Evolutionary conservation across 768 basidiomycete genomes (phyloP), one percentile per base, ranked within the genome.

Genomic region (Rubroboletus satanas): DNA sequence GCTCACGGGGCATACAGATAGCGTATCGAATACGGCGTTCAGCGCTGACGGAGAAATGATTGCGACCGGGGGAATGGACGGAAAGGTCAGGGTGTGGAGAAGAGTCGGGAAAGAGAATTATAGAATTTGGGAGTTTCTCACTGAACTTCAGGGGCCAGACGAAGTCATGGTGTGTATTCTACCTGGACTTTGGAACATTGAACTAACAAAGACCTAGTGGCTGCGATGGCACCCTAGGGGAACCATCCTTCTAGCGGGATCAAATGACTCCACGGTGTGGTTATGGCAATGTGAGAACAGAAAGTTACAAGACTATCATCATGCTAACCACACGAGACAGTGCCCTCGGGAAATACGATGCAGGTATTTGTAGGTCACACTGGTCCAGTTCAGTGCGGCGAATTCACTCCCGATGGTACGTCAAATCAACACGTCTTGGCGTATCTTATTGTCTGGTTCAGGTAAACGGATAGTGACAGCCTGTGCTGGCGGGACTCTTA

Each of bases 41-140:
- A 96, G 85, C 68, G 63, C 75, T 0, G 96, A 98, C 67, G 97
- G 97, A 2, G 88, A 97, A 73, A 80, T 97, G 81, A 79, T 95
- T 54, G 85, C 95, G 15, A 97, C 95, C 0, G 97, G 96, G 10
- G 97, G 97, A 0, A 98, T 99, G 97, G 97, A 99, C 65, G 97
- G 97, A 9, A 87, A 84, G 68, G 87, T 98, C 37, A 79, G 95
- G 57, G 75, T 99, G 57, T 99, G 97, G 97, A 76, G 88, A 66
- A 78, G 93, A 63, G 88, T 93, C 14, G 87, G 85, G 5, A 87
- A 76, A 60, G 84, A 86, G 43, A 73, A 86, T 56, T 89, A 85
- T 74, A 81, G 76, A 57, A 81, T 75, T 49, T 99, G 97, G 97
- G 95, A 98, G 71, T 96, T 98, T 70, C 75, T 97, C 70, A 94